Conservation (phyloP, 352 stramenopile genomes). For the Phytopythium montanum region DNA sequence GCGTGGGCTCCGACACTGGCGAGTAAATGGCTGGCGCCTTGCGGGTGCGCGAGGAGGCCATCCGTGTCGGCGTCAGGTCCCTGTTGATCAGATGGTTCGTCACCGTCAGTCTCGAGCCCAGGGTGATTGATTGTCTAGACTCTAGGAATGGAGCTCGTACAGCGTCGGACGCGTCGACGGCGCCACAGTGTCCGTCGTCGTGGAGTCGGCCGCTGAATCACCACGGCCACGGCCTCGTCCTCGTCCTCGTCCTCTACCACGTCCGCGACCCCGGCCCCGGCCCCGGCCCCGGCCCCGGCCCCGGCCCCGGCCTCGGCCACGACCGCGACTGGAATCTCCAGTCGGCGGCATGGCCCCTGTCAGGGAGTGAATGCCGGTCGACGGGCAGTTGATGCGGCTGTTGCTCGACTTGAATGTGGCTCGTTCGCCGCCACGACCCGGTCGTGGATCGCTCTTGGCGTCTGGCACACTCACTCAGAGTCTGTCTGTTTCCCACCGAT, state of each 20-base stretch:
- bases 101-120: background rate
- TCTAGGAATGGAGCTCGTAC: background rate
- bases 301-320: too few species aligned
- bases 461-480: too few species aligned
- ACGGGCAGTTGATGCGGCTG: too few species aligned
- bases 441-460: too few species aligned
- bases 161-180: background rate
- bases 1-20: conserved; percentile 5
- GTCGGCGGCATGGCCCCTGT: too few species aligned
- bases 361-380: too few species aligned
- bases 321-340: too few species aligned
- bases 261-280: too few species aligned
- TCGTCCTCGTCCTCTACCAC: background rate
- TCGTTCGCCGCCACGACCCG: too few species aligned
- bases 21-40: conserved; percentile 19
- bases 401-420: too few species aligned
- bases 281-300: too few species aligned
- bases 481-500: too few species aligned
- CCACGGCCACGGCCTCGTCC: background rate
- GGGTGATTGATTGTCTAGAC: background rate
- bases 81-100: background rate
- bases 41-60: conserved; percentile 1
- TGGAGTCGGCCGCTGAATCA: background rate
- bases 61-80: background rate
- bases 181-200: background rate